Evolutionary conservation across 768 basidiomycete genomes (phyloP).

Genomic region (Pisolithus sp.): DNA sequence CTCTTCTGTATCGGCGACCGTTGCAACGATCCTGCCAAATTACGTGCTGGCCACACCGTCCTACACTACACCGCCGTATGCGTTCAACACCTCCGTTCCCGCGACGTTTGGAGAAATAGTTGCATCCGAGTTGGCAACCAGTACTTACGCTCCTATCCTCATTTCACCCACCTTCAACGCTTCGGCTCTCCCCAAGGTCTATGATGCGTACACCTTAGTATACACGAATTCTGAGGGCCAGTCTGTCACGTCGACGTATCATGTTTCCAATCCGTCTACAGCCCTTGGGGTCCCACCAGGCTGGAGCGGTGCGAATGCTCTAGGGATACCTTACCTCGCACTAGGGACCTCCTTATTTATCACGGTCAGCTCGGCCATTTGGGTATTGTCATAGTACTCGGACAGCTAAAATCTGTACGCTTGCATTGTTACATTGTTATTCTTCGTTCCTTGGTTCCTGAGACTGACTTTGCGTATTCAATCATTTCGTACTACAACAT

Average conservation of each 20-base stretch:
- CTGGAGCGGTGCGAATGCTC: slow-evolving; percentile 29
- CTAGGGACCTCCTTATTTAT: slow-evolving; percentile 6
- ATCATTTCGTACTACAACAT: too few species aligned
- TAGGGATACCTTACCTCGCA: slow-evolving; percentile 5
- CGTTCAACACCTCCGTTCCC: slow-evolving; percentile 61
- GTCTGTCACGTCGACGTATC: slow-evolving; percentile 49
- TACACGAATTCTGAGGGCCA: slow-evolving; percentile 51
- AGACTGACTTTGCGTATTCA: too few species aligned
- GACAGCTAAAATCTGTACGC: too few species aligned
- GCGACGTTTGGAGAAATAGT: slow-evolving; percentile 52
- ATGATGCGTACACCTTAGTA: slow-evolving; percentile 47
- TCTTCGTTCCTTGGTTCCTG: too few species aligned
- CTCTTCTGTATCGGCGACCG: slow-evolving; percentile 55
- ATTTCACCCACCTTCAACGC: slow-evolving; percentile 36
- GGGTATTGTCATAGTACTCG: not conserved
- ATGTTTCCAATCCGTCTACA: slow-evolving; percentile 38
- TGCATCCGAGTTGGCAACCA: slow-evolving; percentile 57
- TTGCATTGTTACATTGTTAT: too few species aligned
- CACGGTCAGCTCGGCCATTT: not conserved
- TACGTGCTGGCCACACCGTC: slow-evolving; percentile 60
- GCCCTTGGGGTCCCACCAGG: slow-evolving; percentile 63
- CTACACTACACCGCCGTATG: slow-evolving; percentile 56
- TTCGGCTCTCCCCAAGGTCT: slow-evolving; percentile 53
- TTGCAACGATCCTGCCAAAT: slow-evolving; percentile 68
- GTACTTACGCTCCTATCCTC: slow-evolving; percentile 61